phyloP scores from a whole-genome alignment of 345 rosid species.

The Pistacia vera region DNA sequence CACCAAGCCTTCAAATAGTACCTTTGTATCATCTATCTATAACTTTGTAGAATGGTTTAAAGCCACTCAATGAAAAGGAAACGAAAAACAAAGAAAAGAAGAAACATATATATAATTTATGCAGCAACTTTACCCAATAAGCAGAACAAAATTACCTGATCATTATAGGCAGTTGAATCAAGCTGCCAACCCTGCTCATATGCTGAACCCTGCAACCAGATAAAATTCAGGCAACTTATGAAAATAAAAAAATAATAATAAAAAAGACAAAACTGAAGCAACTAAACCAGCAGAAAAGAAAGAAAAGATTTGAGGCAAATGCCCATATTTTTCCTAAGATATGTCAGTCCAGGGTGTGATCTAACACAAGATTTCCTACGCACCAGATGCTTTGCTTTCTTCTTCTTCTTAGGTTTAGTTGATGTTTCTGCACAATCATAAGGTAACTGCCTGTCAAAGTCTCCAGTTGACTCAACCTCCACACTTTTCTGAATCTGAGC shows the following conservation, averaged over 20 bases:
- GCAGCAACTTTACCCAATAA: constrained; percentile 2
- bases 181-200: constrained; percentile 83
- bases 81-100: constrained; percentile 1
- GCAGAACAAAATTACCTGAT: constrained; percentile 59
- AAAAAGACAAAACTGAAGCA: no score
- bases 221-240: constrained; percentile 24
- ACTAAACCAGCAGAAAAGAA: constrained; percentile 11
- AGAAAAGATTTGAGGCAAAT: constrained; percentile 11
- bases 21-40: neutral
- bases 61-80: neutral
- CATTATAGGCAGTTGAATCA: constrained; percentile 61
- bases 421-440: constrained; percentile 81
- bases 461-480: constrained; percentile 81
- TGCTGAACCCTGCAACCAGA: constrained; percentile 69
- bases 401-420: constrained; percentile 88
- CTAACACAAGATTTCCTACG: constrained; percentile 30
- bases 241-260: no score
- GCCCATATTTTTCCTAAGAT: constrained; percentile 12
- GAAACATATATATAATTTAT: neutral
- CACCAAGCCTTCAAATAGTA: neutral
- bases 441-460: constrained; percentile 67
- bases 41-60: neutral
- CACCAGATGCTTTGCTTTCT: constrained; percentile 70
- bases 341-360: constrained; percentile 1
- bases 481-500: constrained; percentile 65